Evolutionary conservation across 2,329 filamentous ascomycete species (phyloP).

Genomic region (Fusarium aywerte): DNA sequence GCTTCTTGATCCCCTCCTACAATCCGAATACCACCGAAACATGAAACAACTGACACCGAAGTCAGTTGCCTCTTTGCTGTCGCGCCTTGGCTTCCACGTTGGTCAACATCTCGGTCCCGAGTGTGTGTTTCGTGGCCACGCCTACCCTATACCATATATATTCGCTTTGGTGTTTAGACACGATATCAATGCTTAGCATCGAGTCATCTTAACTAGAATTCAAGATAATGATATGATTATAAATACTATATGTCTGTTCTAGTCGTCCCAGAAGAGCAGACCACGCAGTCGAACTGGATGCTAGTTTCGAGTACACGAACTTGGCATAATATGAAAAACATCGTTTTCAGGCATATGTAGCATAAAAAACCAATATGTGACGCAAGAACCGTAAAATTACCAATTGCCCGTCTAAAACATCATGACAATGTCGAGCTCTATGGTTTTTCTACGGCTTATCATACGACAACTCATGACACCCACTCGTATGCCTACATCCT

Average conservation of each 20-base stretch:
- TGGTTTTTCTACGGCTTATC: background rate
- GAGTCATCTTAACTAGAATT: background rate
- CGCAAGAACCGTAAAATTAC: background rate
- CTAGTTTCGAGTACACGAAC: background rate
- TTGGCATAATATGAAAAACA: background rate
- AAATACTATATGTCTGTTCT: background rate
- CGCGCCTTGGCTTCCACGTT: background rate
- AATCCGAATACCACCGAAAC: background rate
- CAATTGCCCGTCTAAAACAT: background rate
- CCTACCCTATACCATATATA: background rate
- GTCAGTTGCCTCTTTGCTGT: slow-evolving; percentile 5
- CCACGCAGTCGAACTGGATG: too few relatives aligned
- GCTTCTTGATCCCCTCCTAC: background rate
- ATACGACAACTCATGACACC: background rate
- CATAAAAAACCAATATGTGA: too few relatives aligned
- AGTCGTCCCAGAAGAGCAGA: too few relatives aligned
- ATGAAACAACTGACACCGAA: slow-evolving; percentile 11
- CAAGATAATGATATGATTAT: background rate
- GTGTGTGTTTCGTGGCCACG: background rate
- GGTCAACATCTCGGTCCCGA: background rate
- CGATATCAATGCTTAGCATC: background rate
- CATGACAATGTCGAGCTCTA: too few relatives aligned
- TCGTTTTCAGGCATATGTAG: background rate
- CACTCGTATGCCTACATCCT: background rate
- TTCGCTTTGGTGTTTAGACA: background rate